Base-by-base conservation (phyloP, 2,329 filamentous ascomycete genomes). In the Myrmaecium sp. region DNA sequence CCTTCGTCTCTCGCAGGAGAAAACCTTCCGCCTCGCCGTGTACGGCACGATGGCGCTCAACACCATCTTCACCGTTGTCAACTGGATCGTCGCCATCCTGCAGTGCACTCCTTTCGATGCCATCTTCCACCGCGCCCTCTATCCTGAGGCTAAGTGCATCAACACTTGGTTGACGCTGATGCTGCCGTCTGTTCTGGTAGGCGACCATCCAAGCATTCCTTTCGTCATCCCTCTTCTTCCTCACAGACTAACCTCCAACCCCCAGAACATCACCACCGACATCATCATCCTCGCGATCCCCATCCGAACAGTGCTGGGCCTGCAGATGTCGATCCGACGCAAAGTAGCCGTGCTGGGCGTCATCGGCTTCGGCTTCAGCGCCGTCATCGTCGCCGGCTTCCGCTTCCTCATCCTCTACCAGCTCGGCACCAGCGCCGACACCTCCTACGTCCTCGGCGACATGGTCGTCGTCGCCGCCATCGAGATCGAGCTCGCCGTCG, bases 191-290 rank as follows among this genome's bases (percentile, higher is more conserved):
- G 23, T 36, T 10, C n/a, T 41, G 5, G 41, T 43, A 38, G 17
- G 30, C 23, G 5, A 11, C 10, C 5, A 11, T 14, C 8, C 5
- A 6, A n/a, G 7, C 13, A 10, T 17, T 13, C 21, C 9, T 9
- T 12, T 6, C 19, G 32, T 43, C 36, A 62, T 55, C 4, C 55
- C 59, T 2, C 44, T 55, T 29, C 60, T 53, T 4, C 57, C 40
- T 17, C 47, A 55, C 26, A 57, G 55, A 36, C 62, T 57, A 3
- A 59, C 55, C 28, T 11, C 35, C 5, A 29, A 22, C 29, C 19
- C 36, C 47, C 25, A 37, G 51, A 27, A 27, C 18, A 27, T 27
- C 17, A 15, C 5, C 5, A 27, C 20, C 25, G 25, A 27, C 18
- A 14, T 27, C 10, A 16, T 27, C 17, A 27, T 27, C 11, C 13